Conservation (phyloP, 306 rosid species). For the Malus orientalis region DNA sequence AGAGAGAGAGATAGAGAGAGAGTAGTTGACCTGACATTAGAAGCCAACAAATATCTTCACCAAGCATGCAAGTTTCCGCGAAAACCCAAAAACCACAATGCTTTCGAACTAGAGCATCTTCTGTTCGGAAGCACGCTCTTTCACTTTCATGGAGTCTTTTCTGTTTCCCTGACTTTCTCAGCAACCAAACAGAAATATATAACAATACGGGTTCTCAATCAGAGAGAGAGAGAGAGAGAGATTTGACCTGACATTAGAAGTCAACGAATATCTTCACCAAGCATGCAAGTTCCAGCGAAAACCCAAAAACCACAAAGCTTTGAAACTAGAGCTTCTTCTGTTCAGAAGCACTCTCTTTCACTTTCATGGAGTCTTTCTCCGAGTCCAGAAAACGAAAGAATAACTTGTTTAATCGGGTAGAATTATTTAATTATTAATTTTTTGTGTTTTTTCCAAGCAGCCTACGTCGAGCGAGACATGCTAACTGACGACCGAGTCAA, state of each 20-base stretch:
- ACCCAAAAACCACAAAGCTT: neutral
- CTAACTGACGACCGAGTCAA: neutral
- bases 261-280: neutral
- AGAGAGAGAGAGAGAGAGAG: slow-evolving; percentile 11
- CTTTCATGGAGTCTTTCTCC: neutral
- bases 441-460: neutral
- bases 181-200: neutral
- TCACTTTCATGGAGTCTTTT: neutral
- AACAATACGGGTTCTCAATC: neutral
- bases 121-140: neutral
- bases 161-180: slow-evolving; percentile 1
- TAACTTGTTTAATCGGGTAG: neutral
- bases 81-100: neutral
- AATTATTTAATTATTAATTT: no score
- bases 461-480: neutral
- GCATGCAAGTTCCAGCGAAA: slow-evolving; percentile 3
- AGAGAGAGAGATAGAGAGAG: neutral
- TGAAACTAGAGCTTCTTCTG: neutral
- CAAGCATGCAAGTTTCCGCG: neutral
- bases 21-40: slow-evolving; percentile 26
- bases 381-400: neutral
- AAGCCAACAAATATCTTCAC: neutral
- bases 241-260: slow-evolving; percentile 24
- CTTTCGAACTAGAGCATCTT: neutral
- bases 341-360: neutral